These are phyloP conservation scores for Schwanniomyces vanrijiae DNA, from an alignment of 805 yeast species.

Conservation along the genomic window DNA sequence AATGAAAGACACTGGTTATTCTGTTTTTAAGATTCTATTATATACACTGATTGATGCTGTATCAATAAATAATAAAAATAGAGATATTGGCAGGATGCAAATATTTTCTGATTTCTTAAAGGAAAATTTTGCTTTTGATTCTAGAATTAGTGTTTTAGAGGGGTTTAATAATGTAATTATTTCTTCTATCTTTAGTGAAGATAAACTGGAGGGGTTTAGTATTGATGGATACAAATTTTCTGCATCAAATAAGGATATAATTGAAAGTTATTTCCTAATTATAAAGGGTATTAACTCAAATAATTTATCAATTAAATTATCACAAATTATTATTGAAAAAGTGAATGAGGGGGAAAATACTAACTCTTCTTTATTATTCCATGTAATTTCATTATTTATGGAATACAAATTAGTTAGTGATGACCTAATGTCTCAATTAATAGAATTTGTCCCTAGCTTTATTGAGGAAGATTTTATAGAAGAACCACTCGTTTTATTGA, in stretches of 20 bases:
- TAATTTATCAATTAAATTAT: background rate
- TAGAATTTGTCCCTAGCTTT: slow-evolving; percentile 20
- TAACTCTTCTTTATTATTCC: slow-evolving; percentile 8
- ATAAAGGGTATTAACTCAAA: background rate
- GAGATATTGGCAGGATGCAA: background rate
- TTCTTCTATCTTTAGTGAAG: slow-evolving; percentile 3
- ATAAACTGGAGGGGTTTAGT: background rate
- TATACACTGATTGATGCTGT: slow-evolving; percentile 9
- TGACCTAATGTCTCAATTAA: slow-evolving; percentile 5
- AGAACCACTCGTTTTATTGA: slow-evolving; percentile 17
- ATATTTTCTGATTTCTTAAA: slow-evolving; percentile 1
- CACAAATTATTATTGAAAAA: slow-evolving; percentile 7
- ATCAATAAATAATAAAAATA: slow-evolving; percentile 1
- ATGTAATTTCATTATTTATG: slow-evolving; percentile 4
- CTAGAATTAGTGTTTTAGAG: background rate
- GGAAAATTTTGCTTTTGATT: background rate
- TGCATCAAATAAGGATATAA: slow-evolving; percentile 6
- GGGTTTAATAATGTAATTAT: slow-evolving; percentile 2
- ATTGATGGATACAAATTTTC: slow-evolving; percentile 8
- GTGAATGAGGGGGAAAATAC: slow-evolving; percentile 7
- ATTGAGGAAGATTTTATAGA: slow-evolving; percentile 26
- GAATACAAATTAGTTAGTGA: background rate
- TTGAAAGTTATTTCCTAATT: slow-evolving; percentile 11
- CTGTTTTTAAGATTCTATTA: background rate
- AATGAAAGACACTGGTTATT: background rate